A percentile compares a stretch with the other conserved stretches of the same genome.
Conservation (phyloP, 345 rosid species). For the Populus tremula region DNA sequence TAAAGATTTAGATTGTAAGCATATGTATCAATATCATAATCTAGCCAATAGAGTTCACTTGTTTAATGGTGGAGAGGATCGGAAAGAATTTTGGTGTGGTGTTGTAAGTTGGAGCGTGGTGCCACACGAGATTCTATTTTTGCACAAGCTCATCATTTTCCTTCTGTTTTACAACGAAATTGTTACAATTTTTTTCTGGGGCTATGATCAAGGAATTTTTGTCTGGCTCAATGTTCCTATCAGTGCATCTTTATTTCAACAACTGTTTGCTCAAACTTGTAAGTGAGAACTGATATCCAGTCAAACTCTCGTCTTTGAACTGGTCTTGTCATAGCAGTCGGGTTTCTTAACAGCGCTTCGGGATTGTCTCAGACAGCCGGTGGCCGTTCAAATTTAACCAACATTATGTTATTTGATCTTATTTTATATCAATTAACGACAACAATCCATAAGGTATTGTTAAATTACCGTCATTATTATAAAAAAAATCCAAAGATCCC, state of each 20-base stretch:
- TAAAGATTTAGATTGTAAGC: constrained; percentile 39
- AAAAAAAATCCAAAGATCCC: no score
- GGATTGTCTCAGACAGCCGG: not conserved
- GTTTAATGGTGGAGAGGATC: not conserved
- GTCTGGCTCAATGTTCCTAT: not conserved
- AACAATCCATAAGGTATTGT: not conserved
- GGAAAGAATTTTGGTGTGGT: constrained; percentile 2
- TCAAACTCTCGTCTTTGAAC: not conserved
- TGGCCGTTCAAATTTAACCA: not conserved
- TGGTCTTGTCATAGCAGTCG: not conserved
- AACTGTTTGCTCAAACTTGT: not conserved
- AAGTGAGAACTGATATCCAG: not conserved
- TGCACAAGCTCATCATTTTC: not conserved
- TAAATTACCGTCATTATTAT: no score
- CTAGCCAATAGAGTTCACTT: not conserved
- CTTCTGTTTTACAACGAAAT: not conserved
- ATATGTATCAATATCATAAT: not conserved
- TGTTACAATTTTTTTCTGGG: not conserved
- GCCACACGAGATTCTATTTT: not conserved
- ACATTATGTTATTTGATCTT: not conserved
- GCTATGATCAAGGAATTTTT: not conserved
- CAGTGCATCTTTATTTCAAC: not conserved
- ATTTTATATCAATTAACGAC: not conserved
- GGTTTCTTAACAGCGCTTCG: not conserved
- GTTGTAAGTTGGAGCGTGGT: not conserved